Evolutionary conservation across 1,139 yeast genomes (phyloP).

Genomic region (Yamadazyma pseudoaaseri): DNA sequence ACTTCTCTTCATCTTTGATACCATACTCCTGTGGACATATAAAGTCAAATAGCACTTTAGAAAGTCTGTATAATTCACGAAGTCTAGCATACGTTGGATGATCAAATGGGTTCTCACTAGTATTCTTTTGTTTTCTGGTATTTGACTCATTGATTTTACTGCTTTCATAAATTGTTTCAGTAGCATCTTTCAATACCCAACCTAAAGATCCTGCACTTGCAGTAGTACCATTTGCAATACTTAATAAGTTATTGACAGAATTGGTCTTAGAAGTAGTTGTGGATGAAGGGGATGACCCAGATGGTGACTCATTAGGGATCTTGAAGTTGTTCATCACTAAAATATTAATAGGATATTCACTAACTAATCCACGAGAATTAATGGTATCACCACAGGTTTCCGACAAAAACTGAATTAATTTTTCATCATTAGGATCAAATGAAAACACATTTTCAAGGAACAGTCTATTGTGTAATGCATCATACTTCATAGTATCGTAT

Average conservation of each 20-base stretch:
- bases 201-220: slow-evolving; percentile 69
- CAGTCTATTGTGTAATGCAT: slow-evolving; percentile 91
- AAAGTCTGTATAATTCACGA: slow-evolving; percentile 83
- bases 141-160: slow-evolving; percentile 23
- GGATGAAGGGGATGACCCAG: slow-evolving; percentile 8
- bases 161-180: slow-evolving; percentile 23
- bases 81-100: slow-evolving; percentile 76
- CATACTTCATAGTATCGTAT: slow-evolving; percentile 98
- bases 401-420: slow-evolving; percentile 35
- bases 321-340: slow-evolving; percentile 76
- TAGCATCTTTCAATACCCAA: slow-evolving; percentile 65
- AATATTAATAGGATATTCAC: slow-evolving; percentile 77
- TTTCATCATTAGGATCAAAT: slow-evolving; percentile 59
- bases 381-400: slow-evolving; percentile 50
- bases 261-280: slow-evolving; percentile 12
- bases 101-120: slow-evolving; percentile 64
- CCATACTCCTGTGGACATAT: slow-evolving; percentile 99
- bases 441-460: slow-evolving; percentile 82
- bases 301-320: slow-evolving; percentile 35
- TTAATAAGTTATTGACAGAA: slow-evolving; percentile 31
- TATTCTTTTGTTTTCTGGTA: slow-evolving; percentile 15
- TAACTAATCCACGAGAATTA: slow-evolving; percentile 63
- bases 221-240: slow-evolving; percentile 22
- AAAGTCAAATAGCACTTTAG: slow-evolving; percentile 93
- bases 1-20: slow-evolving; percentile 89